Base-by-base conservation (phyloP, 2,329 filamentous ascomycete genomes). In the Penicillium sumatraense region DNA sequence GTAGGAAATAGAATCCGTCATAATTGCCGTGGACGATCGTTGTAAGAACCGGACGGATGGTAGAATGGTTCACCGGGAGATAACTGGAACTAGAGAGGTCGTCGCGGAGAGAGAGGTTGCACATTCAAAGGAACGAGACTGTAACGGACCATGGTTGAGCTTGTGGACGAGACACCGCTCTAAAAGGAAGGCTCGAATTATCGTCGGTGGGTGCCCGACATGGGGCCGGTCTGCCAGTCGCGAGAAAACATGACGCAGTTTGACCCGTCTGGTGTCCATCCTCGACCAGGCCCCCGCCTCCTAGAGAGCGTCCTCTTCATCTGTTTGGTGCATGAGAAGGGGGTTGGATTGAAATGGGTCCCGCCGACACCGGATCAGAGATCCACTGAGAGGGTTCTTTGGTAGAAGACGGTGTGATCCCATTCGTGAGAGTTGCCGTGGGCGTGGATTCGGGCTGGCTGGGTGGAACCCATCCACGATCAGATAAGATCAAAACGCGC, bases 251-350 rank as follows among this genome's bases (percentile, higher is more conserved):
- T 1, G 70, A 72, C 23, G 84, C 83, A 3, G 86, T 86, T 85
- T 7, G 80, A 84, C 18, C 42, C 42, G n/a, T 20, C 26, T 46
- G 1, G 40, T 44, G 14, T 46, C 42, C 24, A 20, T 46, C 18
- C 42, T 46, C 18, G 13, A 31, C 16, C 35, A 6, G 26, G 42
- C 18, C 42, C 26, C 42, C 42, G 42, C 42, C 8, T 46, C n/a
- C 26, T 46, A 10, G 21, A 85, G 81, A 1, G 85, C 88, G 70
- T 87, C 84, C n/a, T 87, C 84, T 29, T 56, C 56, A 47, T 18
- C 42, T 35, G 21, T 45, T 48, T 47, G 48, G 40, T 27, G 16
- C 54, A 31, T 21, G 46, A 57, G 53, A 33, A 40, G 31, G 11
- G 40, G 27, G 56, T 44, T 38, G 21, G 24, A 35, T 20, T 31